Evolutionary conservation across 768 basidiomycete genomes (phyloP), one percentile per base, ranked within the genome.

Genomic region (Russula dissimulans): DNA sequence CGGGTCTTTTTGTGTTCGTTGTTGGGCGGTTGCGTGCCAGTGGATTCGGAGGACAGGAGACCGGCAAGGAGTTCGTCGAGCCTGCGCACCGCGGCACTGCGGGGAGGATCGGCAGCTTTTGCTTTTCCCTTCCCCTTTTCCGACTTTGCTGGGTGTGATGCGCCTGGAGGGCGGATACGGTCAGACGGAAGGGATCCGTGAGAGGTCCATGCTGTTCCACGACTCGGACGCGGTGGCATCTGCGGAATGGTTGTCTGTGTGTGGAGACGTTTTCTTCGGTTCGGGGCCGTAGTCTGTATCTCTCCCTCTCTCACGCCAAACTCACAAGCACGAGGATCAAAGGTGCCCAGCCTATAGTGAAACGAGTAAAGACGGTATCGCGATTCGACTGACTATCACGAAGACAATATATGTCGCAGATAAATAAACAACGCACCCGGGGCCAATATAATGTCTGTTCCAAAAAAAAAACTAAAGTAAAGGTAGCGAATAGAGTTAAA

Each of bases 31-130:
- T 31, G 53, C 38, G 22, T 26, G 22, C 22, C 22, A 26, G 39
- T 36, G 17, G 29, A 22, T 10, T 48, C 47, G 4, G 59, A 48
- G 31, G 53, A 48, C n/a, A 4, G 32, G 47, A 63, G 47, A 29
- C 44, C 53, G 1, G 43, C 42, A 26, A 65, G 55, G 10, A 65
- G 58, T 18, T 56, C 65, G 10, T 65, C 65, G 51, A 65, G 62
- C 31, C 32, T 52, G 52, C 58, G 58, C 42, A 61, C 62, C 0
- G 53, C 52, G 2, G 58, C 38, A 39, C 63, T 64, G 12, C 48
- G 56, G 8, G 58, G 65, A 12, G 63, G 54, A 9, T 52, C 26
- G 10, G 14, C 26, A 12, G 39, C 56, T n/a, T 60, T 57, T 18
- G n/a, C 63, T 34, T 60, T 63, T n/a, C 57, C 57, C 15, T 65